A percentile compares a stretch with the other conserved stretches of the same genome.
Evolutionary conservation across 805 yeast genomes (phyloP).

Genomic region (Pichia nanzhaoensis): DNA sequence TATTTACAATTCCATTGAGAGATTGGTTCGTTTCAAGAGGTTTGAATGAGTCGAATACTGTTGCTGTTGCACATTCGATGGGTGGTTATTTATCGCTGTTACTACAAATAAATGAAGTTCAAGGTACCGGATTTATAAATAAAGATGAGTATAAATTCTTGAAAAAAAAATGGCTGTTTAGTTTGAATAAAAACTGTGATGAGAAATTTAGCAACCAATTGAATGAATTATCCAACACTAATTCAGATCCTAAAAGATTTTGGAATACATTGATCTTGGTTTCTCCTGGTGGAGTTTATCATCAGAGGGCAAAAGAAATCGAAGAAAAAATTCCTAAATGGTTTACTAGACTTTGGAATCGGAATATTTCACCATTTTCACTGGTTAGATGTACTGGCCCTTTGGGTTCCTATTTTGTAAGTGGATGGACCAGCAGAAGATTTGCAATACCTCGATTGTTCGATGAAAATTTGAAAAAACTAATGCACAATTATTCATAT

Average conservation of each 20-base stretch:
- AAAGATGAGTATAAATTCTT: constrained; percentile 11
- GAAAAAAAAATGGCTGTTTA: constrained; percentile 1
- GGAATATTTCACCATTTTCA: constrained; percentile 76
- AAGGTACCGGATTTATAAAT: constrained; percentile 4
- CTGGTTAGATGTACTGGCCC: constrained; percentile 74
- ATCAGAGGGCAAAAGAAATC: constrained; percentile 33
- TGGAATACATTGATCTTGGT: constrained; percentile 57
- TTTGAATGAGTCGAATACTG: constrained; percentile 35
- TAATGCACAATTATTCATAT: constrained; percentile 75
- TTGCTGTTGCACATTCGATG: constrained; percentile 80
- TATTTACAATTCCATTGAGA: constrained; percentile 59
- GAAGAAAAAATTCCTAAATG: constrained; percentile 53
- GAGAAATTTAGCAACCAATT: constrained; percentile 6
- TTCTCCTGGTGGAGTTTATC: constrained; percentile 83
- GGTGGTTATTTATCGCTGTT: constrained; percentile 80
- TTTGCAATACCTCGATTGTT: constrained; percentile 41
- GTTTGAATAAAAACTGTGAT: background rate
- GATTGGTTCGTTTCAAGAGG: constrained; percentile 50
- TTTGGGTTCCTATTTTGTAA: constrained; percentile 74
- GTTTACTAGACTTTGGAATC: constrained; percentile 72
- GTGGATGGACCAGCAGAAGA: constrained; percentile 84
- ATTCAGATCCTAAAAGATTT: constrained; percentile 6
- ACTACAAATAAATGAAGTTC: constrained; percentile 31
- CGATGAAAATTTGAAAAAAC: constrained; percentile 25
- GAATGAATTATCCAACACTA: constrained; percentile 1